Percentiles rank a stretch among this genome's conserved stretches.
phyloP scores from a whole-genome alignment of 805 yeast species.

The Hanseniaspora mollemarum region DNA sequence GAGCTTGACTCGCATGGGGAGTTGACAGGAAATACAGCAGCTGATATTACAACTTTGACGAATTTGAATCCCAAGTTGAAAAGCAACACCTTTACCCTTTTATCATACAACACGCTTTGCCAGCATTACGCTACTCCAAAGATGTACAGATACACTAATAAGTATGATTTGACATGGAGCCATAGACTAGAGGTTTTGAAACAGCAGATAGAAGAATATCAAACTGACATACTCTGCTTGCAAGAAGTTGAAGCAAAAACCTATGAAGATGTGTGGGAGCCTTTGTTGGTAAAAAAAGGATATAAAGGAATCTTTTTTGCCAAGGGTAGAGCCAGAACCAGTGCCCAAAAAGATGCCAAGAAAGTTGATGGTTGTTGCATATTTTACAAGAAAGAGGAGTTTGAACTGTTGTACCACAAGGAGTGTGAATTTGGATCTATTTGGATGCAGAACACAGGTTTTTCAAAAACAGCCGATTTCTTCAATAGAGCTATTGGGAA shows the following conservation, averaged over 20 bases:
- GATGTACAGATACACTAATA: conserved; percentile 87
- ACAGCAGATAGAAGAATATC: conserved; percentile 53
- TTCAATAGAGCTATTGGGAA: conserved; percentile 93
- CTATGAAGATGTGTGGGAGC: conserved; percentile 77
- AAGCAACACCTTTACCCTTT: conserved; percentile 51
- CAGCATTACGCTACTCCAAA: conserved; percentile 90
- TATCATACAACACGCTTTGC: conserved; percentile 85
- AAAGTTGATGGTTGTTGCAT: conserved; percentile 98
- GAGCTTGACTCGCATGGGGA: conserved; percentile 70
- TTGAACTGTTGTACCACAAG: conserved; percentile 58
- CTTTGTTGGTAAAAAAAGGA: conserved; percentile 58
- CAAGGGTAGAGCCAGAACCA: conserved; percentile 85
- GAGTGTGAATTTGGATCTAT: conserved; percentile 72
- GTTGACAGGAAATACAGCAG: conserved; percentile 24
- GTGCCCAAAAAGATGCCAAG: conserved; percentile 66
- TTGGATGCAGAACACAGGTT: conserved; percentile 70
- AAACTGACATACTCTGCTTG: conserved; percentile 73
- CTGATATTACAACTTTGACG: conserved; percentile 27
- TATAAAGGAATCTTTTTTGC: conserved; percentile 74
- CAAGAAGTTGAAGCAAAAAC: conserved; percentile 91
- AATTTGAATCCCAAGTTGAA: conserved; percentile 24
- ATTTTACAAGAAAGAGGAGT: conserved; percentile 60
- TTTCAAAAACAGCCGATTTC: conserved; percentile 85
- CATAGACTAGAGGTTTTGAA: conserved; percentile 68
- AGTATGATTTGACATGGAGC: conserved; percentile 95